Conservation (phyloP, 2,329 filamentous ascomycete species). For the Pseudogymnoascus sp. region DNA sequence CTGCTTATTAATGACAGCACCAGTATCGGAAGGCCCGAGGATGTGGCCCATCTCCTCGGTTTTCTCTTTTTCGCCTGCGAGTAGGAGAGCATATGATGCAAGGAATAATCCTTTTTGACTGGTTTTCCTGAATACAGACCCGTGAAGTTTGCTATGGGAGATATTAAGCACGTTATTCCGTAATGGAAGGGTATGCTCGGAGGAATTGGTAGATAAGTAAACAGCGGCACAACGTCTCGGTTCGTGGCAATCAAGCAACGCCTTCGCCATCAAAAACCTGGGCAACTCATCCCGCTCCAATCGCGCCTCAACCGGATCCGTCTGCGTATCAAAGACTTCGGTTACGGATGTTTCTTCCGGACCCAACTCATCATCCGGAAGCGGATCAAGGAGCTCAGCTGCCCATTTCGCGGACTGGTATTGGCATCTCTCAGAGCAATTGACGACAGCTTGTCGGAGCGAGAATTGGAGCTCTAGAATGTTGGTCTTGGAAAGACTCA, state of each 20-base stretch:
- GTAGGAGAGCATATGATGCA: not conserved
- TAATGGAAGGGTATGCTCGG: not conserved
- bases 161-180: not conserved
- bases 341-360: not conserved
- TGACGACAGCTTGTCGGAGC: not conserved
- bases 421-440: not conserved
- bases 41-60: not conserved
- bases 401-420: not conserved
- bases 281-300: not conserved
- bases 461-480: not conserved
- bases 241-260: not conserved
- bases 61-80: not conserved
- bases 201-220: not conserved
- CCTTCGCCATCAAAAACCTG: not conserved
- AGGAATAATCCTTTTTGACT: not conserved
- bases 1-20: not conserved
- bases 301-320: not conserved
- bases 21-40: not conserved
- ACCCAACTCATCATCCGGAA: not conserved
- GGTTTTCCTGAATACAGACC: not conserved
- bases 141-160: not conserved
- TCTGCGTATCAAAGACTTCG: not conserved
- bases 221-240: not conserved
- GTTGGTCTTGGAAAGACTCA: not conserved
- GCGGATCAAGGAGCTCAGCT: not conserved